These are phyloP conservation scores for Nakazawaea holstii DNA, from an alignment of 805 yeast genomes.

Conservation along the genomic window DNA sequence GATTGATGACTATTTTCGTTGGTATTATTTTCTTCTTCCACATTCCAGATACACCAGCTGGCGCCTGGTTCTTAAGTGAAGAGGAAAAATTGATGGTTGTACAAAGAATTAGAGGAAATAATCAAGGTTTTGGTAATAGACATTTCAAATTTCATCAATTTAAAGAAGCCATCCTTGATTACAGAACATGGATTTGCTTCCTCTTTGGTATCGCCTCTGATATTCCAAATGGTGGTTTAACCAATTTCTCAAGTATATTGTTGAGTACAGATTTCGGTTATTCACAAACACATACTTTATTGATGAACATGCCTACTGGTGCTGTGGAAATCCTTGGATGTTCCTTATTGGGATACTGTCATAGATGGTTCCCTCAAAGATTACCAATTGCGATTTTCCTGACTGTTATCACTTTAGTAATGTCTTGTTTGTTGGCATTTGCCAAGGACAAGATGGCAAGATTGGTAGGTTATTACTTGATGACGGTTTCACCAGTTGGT, in stretches of 20 bases:
- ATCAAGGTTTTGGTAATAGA: conserved; percentile 56
- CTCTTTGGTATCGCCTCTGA: conserved; percentile 37
- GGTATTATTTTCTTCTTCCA: conserved; percentile 43
- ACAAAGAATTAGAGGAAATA: conserved; percentile 50
- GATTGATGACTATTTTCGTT: conserved; percentile 47
- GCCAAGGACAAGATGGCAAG: conserved; percentile 18
- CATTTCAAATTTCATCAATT: conserved; percentile 52
- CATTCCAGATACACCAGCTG: conserved; percentile 40
- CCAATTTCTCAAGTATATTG: conserved; percentile 42
- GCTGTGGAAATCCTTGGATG: conserved; percentile 29
- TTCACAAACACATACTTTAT: conserved; percentile 18
- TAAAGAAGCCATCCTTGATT: conserved; percentile 48
- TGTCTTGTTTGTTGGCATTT: conserved; percentile 23
- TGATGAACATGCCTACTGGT: conserved; percentile 34
- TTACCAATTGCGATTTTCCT: conserved; percentile 19
- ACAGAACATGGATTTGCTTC: conserved; percentile 44
- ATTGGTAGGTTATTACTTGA: conserved; percentile 29
- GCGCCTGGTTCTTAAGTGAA: conserved; percentile 42
- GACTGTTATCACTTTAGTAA: conserved; percentile 15
- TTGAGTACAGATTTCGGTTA: conserved; percentile 36
- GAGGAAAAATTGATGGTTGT: conserved; percentile 44
- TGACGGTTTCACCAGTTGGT: conserved; percentile 22
- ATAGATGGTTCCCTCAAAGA: conserved; percentile 14
- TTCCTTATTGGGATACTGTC: conserved; percentile 14
- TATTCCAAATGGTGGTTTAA: conserved; percentile 55